These are phyloP conservation scores for Sphagnum fallax DNA, from an alignment of 228 moss, liverwort and hornwort genomes.

Conservation along the genomic window DNA sequence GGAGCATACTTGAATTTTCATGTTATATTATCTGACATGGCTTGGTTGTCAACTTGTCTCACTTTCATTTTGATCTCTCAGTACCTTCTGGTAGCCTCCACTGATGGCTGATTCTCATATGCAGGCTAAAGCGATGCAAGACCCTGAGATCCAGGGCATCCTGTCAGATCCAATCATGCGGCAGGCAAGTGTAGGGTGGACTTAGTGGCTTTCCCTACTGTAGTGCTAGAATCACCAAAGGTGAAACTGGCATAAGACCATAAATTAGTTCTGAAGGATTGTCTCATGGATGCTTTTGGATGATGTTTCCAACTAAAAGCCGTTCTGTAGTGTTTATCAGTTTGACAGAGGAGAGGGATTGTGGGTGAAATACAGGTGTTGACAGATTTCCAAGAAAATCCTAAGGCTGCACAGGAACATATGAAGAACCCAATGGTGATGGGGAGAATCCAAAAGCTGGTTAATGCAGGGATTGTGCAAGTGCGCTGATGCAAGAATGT, in stretches of 20 bases:
- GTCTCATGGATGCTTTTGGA: too few relatives aligned
- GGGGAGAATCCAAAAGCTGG: conserved; percentile 95
- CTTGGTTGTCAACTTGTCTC: too few relatives aligned
- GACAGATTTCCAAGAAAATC: conserved; percentile 92
- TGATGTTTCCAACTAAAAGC: too few relatives aligned
- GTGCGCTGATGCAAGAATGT: conserved; percentile 36
- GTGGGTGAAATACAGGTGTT: conserved; percentile 47
- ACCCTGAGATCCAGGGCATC: conserved; percentile 91
- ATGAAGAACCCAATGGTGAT: conserved; percentile 99
- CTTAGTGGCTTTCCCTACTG: too few relatives aligned
- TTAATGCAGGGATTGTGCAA: conserved; percentile 98
- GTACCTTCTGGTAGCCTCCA: too few relatives aligned
- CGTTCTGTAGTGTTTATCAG: neutral
- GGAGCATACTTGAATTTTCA: too few relatives aligned
- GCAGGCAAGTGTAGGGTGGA: conserved; percentile 41
- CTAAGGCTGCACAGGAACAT: conserved; percentile 92
- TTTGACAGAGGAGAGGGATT: neutral
- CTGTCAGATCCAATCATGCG: conserved; percentile 96
- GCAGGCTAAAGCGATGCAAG: conserved; percentile 96
- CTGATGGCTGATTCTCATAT: conserved; percentile 1
- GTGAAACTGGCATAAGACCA: too few relatives aligned
- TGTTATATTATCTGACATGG: too few relatives aligned
- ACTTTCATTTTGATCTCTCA: too few relatives aligned
- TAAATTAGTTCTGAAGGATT: too few relatives aligned
- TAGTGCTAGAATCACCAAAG: neutral